Evolutionary conservation across 495 filamentous ascomycete species (phyloP).

Genomic region (Ascodesmis nigricans): DNA sequence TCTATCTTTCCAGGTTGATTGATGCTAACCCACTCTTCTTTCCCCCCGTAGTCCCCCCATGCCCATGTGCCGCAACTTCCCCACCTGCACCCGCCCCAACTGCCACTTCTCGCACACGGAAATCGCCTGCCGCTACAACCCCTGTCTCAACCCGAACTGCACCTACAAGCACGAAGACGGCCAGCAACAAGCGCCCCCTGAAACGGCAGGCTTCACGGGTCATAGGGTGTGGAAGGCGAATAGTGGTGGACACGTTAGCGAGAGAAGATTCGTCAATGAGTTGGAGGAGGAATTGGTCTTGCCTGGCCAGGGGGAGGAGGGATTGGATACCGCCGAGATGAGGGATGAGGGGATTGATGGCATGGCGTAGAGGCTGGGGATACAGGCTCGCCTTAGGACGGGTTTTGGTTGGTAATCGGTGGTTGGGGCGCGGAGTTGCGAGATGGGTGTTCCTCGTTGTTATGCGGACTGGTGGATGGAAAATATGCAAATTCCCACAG

Average conservation of each 20-base stretch:
- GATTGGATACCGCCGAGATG: constrained; percentile 14
- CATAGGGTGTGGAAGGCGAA: constrained; percentile 80
- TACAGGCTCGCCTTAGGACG: background rate
- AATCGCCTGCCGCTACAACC: constrained; percentile 71
- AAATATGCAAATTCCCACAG: too few relatives aligned
- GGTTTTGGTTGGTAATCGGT: too few relatives aligned
- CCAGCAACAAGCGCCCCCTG: constrained; percentile 36
- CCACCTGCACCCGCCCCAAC: constrained; percentile 58
- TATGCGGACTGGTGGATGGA: too few relatives aligned
- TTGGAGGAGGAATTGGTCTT: constrained; percentile 57
- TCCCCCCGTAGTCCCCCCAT: constrained; percentile 31
- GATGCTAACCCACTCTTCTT: too few relatives aligned
- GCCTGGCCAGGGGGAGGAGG: constrained; percentile 28
- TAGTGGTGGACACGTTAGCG: constrained; percentile 47
- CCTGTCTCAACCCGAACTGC: constrained; percentile 68
- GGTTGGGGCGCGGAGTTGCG: too few relatives aligned
- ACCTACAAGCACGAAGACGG: constrained; percentile 83
- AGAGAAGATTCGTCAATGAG: constrained; percentile 64
- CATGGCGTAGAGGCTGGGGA: constrained; percentile 4
- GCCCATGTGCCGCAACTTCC: constrained; percentile 76
- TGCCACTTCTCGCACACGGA: constrained; percentile 83
- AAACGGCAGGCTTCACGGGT: constrained; percentile 31
- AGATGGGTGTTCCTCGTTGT: too few relatives aligned
- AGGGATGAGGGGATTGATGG: constrained; percentile 15
- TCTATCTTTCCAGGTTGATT: constrained; percentile 4